Evolutionary conservation across 1,284 basidiomycete genomes (phyloP), one percentile per base, ranked within the genome.

Genomic region (Ustilago lituana): DNA sequence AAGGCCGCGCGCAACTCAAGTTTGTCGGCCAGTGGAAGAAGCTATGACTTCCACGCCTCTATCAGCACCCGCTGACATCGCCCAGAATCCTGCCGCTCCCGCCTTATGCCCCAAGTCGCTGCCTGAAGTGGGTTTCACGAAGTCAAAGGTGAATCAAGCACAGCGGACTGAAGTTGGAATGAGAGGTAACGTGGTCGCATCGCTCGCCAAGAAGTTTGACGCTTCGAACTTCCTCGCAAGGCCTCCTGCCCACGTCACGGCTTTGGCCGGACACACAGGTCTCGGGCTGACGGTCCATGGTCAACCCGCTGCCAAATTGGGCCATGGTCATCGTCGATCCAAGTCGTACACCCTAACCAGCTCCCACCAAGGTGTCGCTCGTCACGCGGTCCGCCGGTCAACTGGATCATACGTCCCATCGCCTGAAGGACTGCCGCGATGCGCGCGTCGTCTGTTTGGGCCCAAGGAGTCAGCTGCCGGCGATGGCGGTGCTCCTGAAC

Each of bases 151-250:
- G 1, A 40, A 24, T 17, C 46, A 22, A 17, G n/a, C 43, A 1
- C 7, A 38, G 5, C 36, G 47, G 27, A 15, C 62, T 50, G 2
- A 65, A 39, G 12, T 56, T 52, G 8, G 15, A 17, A 15, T 39
- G 39, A 35, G 44, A 19, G 55, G 59, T 14, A 64, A 64, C 15
- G 43, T 51, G 19, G 67, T 70, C 3, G 67, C 67, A 2, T 70
- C 67, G 23, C 27, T 29, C 12, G 27, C 27, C 6, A 60, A 49
- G 20, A 63, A 64, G 40, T 55, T 49, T 14, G 43, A 51, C 1
- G 60, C 60, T 22, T 65, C 67, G 17, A 70, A 70, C 29, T 61
- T 60, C 50, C 56, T 70, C 4, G 67, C 67, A 6, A 64, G 53
- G 5, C 59, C 58, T 1, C 67, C 57, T n/a, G n/a, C 60, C 5